phyloP scores from a whole-genome alignment of 768 basidiomycete genomes.

The Termitomyces sp. region DNA sequence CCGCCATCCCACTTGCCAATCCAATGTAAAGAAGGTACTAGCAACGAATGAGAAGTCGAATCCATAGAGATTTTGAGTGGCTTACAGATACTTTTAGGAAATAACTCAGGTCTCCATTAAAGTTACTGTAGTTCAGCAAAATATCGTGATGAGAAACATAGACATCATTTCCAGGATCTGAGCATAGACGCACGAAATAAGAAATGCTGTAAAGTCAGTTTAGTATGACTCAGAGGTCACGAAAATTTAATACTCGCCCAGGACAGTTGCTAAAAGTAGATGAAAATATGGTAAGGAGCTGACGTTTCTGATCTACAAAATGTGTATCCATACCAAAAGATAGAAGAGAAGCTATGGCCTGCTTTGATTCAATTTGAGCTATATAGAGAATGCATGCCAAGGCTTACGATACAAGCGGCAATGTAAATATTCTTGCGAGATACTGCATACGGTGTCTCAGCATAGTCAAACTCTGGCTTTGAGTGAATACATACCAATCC shows the following conservation, averaged over 20 bases:
- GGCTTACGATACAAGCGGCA: background rate
- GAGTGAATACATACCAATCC: conserved; percentile 1
- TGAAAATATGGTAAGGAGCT: background rate
- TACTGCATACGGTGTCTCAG: background rate
- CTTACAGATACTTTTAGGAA: conserved; percentile 1
- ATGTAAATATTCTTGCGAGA: background rate
- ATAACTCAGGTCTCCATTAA: background rate
- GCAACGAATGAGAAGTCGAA: background rate
- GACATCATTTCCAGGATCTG: too few species aligned
- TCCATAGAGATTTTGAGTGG: background rate
- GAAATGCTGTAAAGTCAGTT: background rate
- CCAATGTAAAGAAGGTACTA: conserved; percentile 12
- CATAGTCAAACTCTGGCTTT: too few species aligned
- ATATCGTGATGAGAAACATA: background rate
- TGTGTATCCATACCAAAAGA: background rate
- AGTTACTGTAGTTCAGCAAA: background rate
- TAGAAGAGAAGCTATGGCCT: background rate
- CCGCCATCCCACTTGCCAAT: conserved; percentile 5
- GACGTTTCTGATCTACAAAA: background rate
- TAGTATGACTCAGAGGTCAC: background rate
- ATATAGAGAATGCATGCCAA: background rate
- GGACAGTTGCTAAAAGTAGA: background rate
- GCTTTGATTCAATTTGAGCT: background rate
- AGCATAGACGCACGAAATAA: background rate
- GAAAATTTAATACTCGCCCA: background rate